Percentiles rank a stretch among this genome's conserved stretches.
These are phyloP conservation scores for Trametes hirsuta DNA, from an alignment of 1,284 basidiomycete species.

Conservation along the genomic window DNA sequence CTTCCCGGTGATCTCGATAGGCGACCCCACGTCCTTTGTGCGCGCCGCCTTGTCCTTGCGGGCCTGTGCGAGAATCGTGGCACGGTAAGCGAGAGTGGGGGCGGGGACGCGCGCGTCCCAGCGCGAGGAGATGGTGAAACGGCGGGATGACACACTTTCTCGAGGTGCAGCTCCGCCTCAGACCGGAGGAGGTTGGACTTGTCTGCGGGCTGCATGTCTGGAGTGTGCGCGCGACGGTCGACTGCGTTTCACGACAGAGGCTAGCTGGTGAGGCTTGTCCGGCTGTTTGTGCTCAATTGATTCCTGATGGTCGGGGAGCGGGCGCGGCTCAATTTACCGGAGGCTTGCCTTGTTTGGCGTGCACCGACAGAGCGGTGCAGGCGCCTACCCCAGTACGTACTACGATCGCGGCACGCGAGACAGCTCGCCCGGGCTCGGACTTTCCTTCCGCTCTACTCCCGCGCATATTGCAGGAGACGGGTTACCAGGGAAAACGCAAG, in stretches of 20 bases:
- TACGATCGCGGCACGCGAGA: not conserved
- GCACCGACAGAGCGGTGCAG: conserved; percentile 6
- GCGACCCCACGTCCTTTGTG: conserved; percentile 72
- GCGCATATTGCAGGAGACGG: not conserved
- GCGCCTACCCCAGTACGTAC: conserved; percentile 2
- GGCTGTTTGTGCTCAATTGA: conserved; percentile 4
- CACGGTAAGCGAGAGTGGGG: conserved; percentile 1
- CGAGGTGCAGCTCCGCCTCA: conserved; percentile 73
- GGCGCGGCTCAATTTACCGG: not conserved
- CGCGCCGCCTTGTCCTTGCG: conserved; percentile 75
- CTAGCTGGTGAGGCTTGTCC: too few species aligned
- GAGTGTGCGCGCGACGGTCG: not conserved
- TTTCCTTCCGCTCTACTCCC: not conserved
- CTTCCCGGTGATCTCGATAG: conserved; percentile 77
- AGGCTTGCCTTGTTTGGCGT: conserved; percentile 7
- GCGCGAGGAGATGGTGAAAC: not conserved
- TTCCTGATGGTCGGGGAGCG: conserved; percentile 9
- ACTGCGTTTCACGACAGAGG: too few species aligned
- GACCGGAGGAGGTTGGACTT: conserved; percentile 60
- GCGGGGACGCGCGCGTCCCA: not conserved
- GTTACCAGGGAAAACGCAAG: not conserved
- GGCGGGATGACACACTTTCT: conserved; percentile 52
- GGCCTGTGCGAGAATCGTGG: conserved; percentile 43
- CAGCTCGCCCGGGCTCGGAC: not conserved
- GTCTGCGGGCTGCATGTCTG: conserved; percentile 30